A percentile compares a stretch with the other conserved stretches of the same genome.
These are phyloP conservation scores for Tylopilus subfusipes DNA, from an alignment of 768 basidiomycete species.

Conservation along the genomic window DNA sequence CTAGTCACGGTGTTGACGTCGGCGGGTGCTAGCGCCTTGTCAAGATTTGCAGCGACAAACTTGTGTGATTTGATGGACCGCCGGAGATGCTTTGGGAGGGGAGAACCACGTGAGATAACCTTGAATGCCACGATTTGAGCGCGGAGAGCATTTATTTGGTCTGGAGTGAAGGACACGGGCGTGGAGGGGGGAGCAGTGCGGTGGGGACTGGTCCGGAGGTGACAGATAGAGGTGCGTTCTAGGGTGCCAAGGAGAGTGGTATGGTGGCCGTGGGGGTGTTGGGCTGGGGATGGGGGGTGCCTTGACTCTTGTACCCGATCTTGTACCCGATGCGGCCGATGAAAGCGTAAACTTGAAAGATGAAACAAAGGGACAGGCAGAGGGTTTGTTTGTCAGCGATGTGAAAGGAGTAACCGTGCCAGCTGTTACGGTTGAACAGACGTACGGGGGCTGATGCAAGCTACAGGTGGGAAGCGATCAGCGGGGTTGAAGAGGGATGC, in stretches of 20 bases:
- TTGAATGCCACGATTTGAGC: constrained; percentile 84
- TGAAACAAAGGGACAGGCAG: too few relatives aligned
- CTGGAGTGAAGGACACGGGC: constrained; percentile 73
- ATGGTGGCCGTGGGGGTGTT: constrained; percentile 5
- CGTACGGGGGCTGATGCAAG: too few relatives aligned
- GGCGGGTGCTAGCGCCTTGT: constrained; percentile 57
- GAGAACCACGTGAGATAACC: constrained; percentile 58
- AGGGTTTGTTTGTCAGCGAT: too few relatives aligned
- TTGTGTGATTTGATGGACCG: constrained; percentile 66
- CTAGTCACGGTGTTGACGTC: constrained; percentile 60
- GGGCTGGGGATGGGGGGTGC: constrained; percentile 23
- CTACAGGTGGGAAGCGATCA: too few relatives aligned
- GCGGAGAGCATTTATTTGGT: constrained; percentile 73
- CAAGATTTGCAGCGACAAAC: constrained; percentile 56
- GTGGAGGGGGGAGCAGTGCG: constrained; percentile 58
- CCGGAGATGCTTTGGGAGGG: constrained; percentile 67
- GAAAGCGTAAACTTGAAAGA: too few relatives aligned
- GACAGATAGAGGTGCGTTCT: constrained; percentile 37
- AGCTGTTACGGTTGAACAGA: too few relatives aligned
- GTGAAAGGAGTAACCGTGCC: too few relatives aligned
- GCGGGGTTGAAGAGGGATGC: too few relatives aligned
- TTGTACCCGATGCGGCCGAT: too few relatives aligned
- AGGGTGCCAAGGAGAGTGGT: constrained; percentile 32
- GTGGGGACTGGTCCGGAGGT: constrained; percentile 50
- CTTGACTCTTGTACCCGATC: too few relatives aligned